Evolutionary conservation across 225 moss, liverwort and hornwort species (phyloP), one percentile per base, ranked within the genome.

Genomic region (Straminergon stramineum): DNA sequence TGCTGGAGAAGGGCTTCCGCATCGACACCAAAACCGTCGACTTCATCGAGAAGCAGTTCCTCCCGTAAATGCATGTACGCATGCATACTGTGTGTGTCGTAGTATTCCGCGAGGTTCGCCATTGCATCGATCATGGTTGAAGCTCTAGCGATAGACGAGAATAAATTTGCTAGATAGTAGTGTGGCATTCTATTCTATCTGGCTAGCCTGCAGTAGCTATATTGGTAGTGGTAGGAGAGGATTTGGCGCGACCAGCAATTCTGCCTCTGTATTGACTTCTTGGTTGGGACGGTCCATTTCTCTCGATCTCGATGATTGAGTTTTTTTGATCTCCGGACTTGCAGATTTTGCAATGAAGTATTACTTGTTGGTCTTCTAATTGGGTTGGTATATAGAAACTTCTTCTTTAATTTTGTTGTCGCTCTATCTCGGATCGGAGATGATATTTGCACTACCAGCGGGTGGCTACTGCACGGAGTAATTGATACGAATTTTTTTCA

Each of bases 1-100:
- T 91, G 39, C 76, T 91, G 53, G 76, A 91, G 91, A 89, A 82
- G 89, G 86, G 15, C 82, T 91, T 91, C 91, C 41, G 76, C 15
- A 77, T 86, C 82, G 73, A 86, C 76, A 0, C 4, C 35, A 53
- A 74, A 19, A 91, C 76, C 61, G 60, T 91, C 15, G 81, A 76
- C 82, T 9, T 53, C 18, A 91, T 91, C 73, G 88, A 57, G 73
- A 48, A 7, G 4, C 4, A 83, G 27, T 90, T 90, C 87, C 81
- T 62, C 51, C 2, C 7, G 26, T 89, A 65, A 82, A 60, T 15
- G 15, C 22, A 21, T 61, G 18, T 8, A 1, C 41, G 81, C 31
- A 1, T 61, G 81, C 31, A 75, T 32, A 13, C 48, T 61, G 21
- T 48, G 34, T 23, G 63, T 16, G 9, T 28, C 9, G 31, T 23